Conservation (phyloP, 805 yeast genomes). For the Pichia ethanolica region DNA sequence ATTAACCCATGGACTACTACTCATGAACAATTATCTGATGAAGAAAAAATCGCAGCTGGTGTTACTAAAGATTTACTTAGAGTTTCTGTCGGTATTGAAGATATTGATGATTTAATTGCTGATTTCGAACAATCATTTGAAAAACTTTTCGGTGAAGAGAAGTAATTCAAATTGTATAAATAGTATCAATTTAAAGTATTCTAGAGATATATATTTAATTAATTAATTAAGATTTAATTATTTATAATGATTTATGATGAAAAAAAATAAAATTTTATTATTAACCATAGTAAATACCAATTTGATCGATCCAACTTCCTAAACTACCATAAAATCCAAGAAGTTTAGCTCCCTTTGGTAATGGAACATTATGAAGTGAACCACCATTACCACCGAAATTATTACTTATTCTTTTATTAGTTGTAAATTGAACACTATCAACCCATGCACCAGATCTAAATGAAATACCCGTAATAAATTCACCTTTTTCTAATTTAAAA, state of each 20-base stretch:
- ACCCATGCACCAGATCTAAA: conserved; percentile 82
- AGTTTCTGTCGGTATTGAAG: conserved; percentile 86
- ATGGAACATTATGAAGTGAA: conserved; percentile 45
- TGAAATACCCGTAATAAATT: conserved; percentile 50
- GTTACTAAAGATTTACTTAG: conserved; percentile 85
- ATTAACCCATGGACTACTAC: conserved; percentile 96
- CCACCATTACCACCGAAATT: conserved; percentile 68
- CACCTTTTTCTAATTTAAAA: conserved; percentile 49
- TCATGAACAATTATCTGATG: conserved; percentile 81
- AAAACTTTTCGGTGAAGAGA: conserved; percentile 36
- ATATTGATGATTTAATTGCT: conserved; percentile 80
- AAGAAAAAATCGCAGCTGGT: conserved; percentile 77
- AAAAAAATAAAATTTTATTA: neutral
- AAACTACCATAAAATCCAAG: conserved; percentile 68
- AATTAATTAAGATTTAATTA: neutral
- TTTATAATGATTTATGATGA: neutral
- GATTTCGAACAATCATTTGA: conserved; percentile 86
- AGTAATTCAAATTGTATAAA: neutral
- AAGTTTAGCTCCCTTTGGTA: conserved; percentile 56
- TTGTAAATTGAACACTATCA: conserved; percentile 74
- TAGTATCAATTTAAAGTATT: neutral
- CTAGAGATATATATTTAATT: no score
- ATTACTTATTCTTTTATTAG: conserved; percentile 49
- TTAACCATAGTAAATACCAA: conserved; percentile 57
- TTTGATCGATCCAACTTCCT: conserved; percentile 65